Base-by-base conservation (phyloP, 1,139 yeast species). In the Suhomyces chickasaworum region DNA sequence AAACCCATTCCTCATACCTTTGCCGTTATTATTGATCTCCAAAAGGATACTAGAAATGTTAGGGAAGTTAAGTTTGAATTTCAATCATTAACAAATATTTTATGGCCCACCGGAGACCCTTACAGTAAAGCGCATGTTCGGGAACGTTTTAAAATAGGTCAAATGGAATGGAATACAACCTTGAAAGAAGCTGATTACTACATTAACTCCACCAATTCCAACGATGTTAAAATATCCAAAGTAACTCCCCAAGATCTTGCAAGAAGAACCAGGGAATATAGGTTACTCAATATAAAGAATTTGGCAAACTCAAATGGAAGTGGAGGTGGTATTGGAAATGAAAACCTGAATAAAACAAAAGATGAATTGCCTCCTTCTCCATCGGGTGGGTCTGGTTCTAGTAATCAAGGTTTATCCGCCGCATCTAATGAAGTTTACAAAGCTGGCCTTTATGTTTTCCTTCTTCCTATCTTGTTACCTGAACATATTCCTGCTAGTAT, bases 361-460 rank as follows among this genome's bases (percentile, higher is more conserved):
- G 52, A 49, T 4, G 50, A 46, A 7, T 20, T 21, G 18, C 16
- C 34, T 10, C 23, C 20, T n/a, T 13, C 32, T 5, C 12, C 39
- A 6, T 5, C 16, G 7, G 37, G 37, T 13, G 32, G 32, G 6
- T 29, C 17, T 4, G 32, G 32, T 17, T 17, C 37, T n/a, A 13
- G 15, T 27, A 25, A 18, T 12, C 20, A 21, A 7, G 5, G 29
- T 10, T 38, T 35, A 10, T 25, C 27, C 12, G 6, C 10, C 23
- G 10, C 39, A 10, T 20, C 35, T n/a, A 20, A 32, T 12, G 56
- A 53, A 9, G 37, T 68, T 31, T 73, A 73, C 54, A 80, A 80
- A 44, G 82, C 96, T 8, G 97, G 97, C 25, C 81, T 86, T 57
- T 90, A 90, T 59, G 83, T 89, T 1, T 90, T 86, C 61, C 66